Evolutionary conservation across 2,329 filamentous ascomycete genomes (phyloP).

Genomic region (Pyrenochaeta sp.): DNA sequence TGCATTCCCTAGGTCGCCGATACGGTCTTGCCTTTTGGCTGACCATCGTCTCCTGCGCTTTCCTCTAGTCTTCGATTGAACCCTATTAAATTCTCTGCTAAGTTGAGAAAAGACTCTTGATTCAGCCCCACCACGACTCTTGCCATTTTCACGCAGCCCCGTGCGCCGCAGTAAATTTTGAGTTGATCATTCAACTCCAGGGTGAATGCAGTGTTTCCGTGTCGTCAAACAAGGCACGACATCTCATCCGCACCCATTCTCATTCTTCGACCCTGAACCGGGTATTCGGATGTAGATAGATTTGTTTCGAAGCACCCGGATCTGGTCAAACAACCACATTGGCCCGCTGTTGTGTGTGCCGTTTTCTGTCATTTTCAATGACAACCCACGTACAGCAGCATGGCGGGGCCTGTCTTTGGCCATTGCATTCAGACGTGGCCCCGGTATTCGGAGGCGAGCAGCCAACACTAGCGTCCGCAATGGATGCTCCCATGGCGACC

Average conservation of each 20-base stretch:
- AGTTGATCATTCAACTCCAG: not conserved
- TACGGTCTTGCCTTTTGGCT: conserved; percentile 13
- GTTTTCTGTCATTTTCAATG: conserved; percentile 46
- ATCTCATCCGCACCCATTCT: conserved; percentile 11
- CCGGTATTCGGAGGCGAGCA: conserved; percentile 25
- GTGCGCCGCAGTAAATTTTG: not conserved
- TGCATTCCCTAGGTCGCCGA: conserved; percentile 19
- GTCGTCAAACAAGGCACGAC: conserved; percentile 24
- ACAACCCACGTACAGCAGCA: conserved; percentile 25
- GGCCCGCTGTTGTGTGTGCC: conserved; percentile 40
- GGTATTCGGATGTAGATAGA: conserved; percentile 30
- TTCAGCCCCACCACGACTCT: not conserved
- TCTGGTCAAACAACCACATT: conserved; percentile 22
- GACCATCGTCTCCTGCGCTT: conserved; percentile 10
- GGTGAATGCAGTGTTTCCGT: conserved; percentile 1
- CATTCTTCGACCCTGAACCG: conserved; percentile 25
- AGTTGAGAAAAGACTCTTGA: conserved; percentile 1
- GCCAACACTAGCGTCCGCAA: conserved; percentile 23
- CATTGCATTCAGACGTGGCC: conserved; percentile 20
- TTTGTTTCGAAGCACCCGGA: conserved; percentile 13
- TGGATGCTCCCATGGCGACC: conserved; percentile 17
- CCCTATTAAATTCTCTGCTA: conserved; percentile 4
- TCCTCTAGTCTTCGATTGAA: conserved; percentile 3
- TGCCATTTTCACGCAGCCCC: conserved; percentile 5
- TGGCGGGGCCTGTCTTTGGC: conserved; percentile 17